phyloP scores from a whole-genome alignment of 2,329 filamentous ascomycete species.

The Grosmannia penicillata region DNA sequence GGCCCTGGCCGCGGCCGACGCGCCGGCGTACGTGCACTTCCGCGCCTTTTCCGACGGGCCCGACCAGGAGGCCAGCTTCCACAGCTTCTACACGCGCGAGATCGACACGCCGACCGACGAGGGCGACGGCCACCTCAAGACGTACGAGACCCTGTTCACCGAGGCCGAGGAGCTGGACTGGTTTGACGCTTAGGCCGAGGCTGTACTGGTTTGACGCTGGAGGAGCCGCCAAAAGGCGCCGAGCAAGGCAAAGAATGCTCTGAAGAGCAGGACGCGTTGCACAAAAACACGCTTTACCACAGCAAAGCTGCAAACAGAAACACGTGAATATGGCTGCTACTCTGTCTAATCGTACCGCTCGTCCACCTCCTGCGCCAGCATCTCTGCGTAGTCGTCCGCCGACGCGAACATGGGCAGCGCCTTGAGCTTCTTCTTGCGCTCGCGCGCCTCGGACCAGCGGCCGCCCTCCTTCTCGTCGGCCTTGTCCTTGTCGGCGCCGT shows the following conservation, averaged over 20 bases:
- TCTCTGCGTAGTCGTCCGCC: constrained; percentile 79
- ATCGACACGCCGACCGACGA: constrained; percentile 16
- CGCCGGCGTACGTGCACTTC: constrained; percentile 30
- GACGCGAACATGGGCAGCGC: constrained; percentile 85
- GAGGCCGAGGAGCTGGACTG: constrained; percentile 33
- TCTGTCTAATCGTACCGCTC: constrained; percentile 11
- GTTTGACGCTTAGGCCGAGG: constrained; percentile 32
- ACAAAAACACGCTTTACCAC: no score
- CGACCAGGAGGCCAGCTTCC: constrained; percentile 25
- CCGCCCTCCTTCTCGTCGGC: constrained; percentile 18
- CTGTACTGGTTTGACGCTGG: background rate
- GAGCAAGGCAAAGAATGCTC: no score
- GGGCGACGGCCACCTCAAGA: constrained; percentile 20
- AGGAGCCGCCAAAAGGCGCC: no score
- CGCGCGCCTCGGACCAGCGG: constrained; percentile 23
- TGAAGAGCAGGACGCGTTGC: no score
- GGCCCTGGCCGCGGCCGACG: constrained; percentile 17
- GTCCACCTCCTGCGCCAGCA: constrained; percentile 60
- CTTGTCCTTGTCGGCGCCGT: constrained; percentile 22
- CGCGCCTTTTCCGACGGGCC: constrained; percentile 28
- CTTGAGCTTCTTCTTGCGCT: constrained; percentile 74
- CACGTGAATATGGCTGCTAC: no score
- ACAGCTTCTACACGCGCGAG: constrained; percentile 33
- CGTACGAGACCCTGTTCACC: constrained; percentile 29
- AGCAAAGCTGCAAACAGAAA: no score